Conservation (phyloP, 2,329 filamentous ascomycete genomes). For the Arthroderma sp. region DNA sequence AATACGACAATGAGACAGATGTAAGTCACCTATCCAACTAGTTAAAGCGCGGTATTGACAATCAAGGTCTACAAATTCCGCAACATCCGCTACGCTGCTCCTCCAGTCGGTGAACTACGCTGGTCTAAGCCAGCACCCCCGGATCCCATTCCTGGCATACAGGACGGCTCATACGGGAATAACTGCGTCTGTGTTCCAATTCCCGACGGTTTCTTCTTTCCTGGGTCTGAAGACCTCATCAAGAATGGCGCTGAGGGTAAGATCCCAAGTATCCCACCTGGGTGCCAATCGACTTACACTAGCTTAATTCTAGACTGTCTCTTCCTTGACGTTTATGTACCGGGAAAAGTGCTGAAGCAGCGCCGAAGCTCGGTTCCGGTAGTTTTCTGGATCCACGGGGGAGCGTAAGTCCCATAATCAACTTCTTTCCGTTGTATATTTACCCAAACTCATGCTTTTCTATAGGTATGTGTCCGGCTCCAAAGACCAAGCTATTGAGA, state of each 20-base stretch:
- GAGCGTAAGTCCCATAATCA: not conserved
- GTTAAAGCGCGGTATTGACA: not conserved
- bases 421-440: not conserved
- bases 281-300: conserved; percentile 2
- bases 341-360: conserved; percentile 20
- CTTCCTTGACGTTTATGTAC: conserved; percentile 39
- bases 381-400: conserved; percentile 1
- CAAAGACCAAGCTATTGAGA: not conserved
- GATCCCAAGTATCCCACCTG: not conserved
- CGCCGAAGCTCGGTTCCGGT: not conserved
- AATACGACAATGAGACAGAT: conserved; percentile 20
- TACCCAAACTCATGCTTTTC: not conserved
- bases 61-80: conserved; percentile 27
- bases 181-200: conserved; percentile 22
- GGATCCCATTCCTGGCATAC: conserved; percentile 17
- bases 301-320: conserved; percentile 34
- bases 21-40: conserved; percentile 7
- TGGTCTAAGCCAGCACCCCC: conserved; percentile 29
- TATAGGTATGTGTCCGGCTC: not conserved
- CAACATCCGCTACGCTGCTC: conserved; percentile 34
- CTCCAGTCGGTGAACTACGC: conserved; percentile 28
- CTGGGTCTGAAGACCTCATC: not conserved
- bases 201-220: conserved; percentile 7
- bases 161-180: conserved; percentile 21
- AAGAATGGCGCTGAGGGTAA: not conserved